Evolutionary conservation across 169 alveolate genomes (phyloP).

Genomic region (Plasmodium vinckei): DNA sequence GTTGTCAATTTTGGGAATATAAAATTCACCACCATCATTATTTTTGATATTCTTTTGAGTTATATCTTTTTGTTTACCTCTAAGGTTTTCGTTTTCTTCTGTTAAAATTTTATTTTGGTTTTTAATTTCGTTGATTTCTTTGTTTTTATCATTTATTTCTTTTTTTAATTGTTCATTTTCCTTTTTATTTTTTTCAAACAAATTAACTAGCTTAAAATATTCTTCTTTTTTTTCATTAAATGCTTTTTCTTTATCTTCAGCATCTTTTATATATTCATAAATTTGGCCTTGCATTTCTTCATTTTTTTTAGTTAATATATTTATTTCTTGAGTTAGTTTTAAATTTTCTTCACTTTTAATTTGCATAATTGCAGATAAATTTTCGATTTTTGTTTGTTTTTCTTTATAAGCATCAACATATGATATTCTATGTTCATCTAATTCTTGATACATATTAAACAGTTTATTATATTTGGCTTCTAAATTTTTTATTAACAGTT

Average conservation of each 20-base stretch:
- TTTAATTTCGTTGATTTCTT: slow-evolving; percentile 9
- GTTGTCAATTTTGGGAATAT: slow-evolving; percentile 39
- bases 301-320: slow-evolving; percentile 46
- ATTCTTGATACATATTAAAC: slow-evolving; percentile 75
- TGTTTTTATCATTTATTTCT: slow-evolving; percentile 10
- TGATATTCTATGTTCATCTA: slow-evolving; percentile 71
- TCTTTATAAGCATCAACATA: slow-evolving; percentile 74
- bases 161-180: slow-evolving; percentile 32
- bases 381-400: slow-evolving; percentile 70
- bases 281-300: slow-evolving; percentile 75
- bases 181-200: slow-evolving; percentile 3
- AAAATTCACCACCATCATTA: slow-evolving; percentile 9
- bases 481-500: slow-evolving; percentile 58
- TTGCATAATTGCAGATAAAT: slow-evolving; percentile 68
- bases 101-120: slow-evolving; percentile 19
- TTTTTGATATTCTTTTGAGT: neutral
- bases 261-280: slow-evolving; percentile 66
- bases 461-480: slow-evolving; percentile 63
- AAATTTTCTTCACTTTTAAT: slow-evolving; percentile 71
- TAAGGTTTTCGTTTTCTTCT: slow-evolving; percentile 35
- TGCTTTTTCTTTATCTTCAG: slow-evolving; percentile 57
- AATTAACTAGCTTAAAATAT: slow-evolving; percentile 14
- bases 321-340: slow-evolving; percentile 64
- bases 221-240: slow-evolving; percentile 69
- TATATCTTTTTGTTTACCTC: slow-evolving; percentile 5